Percentiles rank a stretch among this genome's conserved stretches.
Conservation (phyloP, 1,284 basidiomycete species). For the Ganoderma meredithae region DNA sequence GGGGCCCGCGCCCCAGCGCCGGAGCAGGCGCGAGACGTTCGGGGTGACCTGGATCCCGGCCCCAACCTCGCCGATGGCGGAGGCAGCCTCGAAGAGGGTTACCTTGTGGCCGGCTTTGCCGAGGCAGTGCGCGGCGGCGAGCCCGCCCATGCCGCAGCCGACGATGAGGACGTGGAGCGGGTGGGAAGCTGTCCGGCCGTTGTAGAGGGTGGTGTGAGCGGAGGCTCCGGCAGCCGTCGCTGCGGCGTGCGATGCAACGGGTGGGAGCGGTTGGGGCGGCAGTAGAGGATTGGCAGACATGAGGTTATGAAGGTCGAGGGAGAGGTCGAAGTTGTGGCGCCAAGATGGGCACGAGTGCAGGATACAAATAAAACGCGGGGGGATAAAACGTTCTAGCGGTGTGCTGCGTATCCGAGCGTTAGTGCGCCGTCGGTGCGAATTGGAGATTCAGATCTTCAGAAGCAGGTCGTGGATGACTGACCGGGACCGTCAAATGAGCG, state of each 20-base stretch:
- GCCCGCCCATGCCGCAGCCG: slow-evolving; percentile 56
- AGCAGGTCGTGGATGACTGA: no score
- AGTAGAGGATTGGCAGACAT: not conserved
- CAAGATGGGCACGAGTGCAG: slow-evolving; percentile 6
- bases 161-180: slow-evolving; percentile 53
- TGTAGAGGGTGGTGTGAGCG: slow-evolving; percentile 34
- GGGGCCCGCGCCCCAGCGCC: slow-evolving; percentile 51
- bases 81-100: slow-evolving; percentile 53
- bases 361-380: slow-evolving; percentile 15
- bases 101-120: slow-evolving; percentile 54
- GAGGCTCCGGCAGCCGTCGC: slow-evolving; percentile 34
- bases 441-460: no score
- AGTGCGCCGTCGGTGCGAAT: no score
- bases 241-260: slow-evolving; percentile 15
- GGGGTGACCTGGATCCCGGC: slow-evolving; percentile 61
- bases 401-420: no score
- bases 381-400: no score
- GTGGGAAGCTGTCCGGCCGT: slow-evolving; percentile 43
- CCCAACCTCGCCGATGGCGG: slow-evolving; percentile 53
- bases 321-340: no score
- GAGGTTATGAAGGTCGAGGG: not conserved
- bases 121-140: slow-evolving; percentile 53
- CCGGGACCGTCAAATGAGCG: no score
- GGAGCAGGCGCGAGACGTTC: slow-evolving; percentile 51
- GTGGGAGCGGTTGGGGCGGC: not conserved